These are phyloP conservation scores for Naganishia friedmannii DNA, from an alignment of 768 basidiomycete genomes.

Conservation along the genomic window DNA sequence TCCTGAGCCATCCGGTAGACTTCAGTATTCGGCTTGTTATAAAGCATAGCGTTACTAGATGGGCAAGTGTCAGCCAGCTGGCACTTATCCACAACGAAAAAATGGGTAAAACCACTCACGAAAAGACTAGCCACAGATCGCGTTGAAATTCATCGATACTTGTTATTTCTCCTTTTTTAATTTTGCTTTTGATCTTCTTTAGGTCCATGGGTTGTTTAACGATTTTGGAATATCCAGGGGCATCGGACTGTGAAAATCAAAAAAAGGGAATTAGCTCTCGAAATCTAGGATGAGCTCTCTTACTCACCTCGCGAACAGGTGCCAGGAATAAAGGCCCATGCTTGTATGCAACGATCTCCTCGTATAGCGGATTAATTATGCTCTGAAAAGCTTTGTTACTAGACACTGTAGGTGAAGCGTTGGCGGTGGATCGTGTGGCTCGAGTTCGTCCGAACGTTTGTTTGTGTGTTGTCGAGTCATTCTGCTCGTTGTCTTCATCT, in stretches of 20 bases:
- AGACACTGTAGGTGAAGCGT: slow-evolving; percentile 14
- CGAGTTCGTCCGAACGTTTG: slow-evolving; percentile 6
- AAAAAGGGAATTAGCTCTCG: background rate
- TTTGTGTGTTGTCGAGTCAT: background rate
- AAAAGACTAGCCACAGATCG: slow-evolving; percentile 89
- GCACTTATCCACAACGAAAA: background rate
- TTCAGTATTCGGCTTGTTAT: slow-evolving; percentile 79
- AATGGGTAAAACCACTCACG: slow-evolving; percentile 47
- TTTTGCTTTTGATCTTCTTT: slow-evolving; percentile 80
- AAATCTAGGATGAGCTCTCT: slow-evolving; percentile 15
- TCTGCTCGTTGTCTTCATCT: background rate
- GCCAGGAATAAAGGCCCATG: slow-evolving; percentile 87
- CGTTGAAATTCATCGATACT: slow-evolving; percentile 83
- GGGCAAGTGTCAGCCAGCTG: background rate
- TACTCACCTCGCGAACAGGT: slow-evolving; percentile 67
- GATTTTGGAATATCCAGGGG: slow-evolving; percentile 85
- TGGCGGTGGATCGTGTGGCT: slow-evolving; percentile 27
- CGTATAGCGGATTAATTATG: slow-evolving; percentile 69
- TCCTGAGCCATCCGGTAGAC: slow-evolving; percentile 89
- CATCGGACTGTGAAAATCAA: slow-evolving; percentile 59
- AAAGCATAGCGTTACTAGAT: slow-evolving; percentile 82
- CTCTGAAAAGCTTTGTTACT: slow-evolving; percentile 26
- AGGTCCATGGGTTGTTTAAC: slow-evolving; percentile 94
- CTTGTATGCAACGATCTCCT: slow-evolving; percentile 76
- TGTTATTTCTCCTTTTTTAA: slow-evolving; percentile 76